Conservation (phyloP, 2,329 filamentous ascomycete species). For the Aspergillus ochraceoroseus region DNA sequence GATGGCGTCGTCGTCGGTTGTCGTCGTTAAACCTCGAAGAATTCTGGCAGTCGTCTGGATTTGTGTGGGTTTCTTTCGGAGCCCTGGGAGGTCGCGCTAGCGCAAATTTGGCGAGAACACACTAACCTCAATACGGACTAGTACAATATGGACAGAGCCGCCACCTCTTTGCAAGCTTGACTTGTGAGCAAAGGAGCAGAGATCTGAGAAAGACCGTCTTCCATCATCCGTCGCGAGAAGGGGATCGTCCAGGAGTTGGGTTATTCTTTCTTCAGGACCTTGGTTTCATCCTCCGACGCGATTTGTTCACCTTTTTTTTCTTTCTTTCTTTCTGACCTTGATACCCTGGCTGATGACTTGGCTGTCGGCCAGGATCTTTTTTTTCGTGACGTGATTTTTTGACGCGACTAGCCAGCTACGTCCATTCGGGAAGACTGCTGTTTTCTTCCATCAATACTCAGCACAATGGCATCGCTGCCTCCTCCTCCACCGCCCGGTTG, state of each 20-base stretch:
- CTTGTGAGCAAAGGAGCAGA: conserved; percentile 21
- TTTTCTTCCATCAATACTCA: conserved; percentile 20
- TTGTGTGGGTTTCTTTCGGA: conserved; percentile 45
- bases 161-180: conserved; percentile 38
- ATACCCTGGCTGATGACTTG: conserved; percentile 17
- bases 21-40: conserved; percentile 42
- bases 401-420: conserved; percentile 34
- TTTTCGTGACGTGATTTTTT: conserved; percentile 27
- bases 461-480: conserved; percentile 56
- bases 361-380: conserved; percentile 22
- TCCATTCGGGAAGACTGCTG: conserved; percentile 23
- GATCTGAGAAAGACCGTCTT: conserved; percentile 20
- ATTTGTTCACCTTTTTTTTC: conserved; percentile 3
- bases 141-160: conserved; percentile 25
- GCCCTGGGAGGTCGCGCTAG: conserved; percentile 41
- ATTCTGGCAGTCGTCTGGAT: conserved; percentile 39
- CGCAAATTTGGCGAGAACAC: conserved; percentile 33
- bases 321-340: not conserved
- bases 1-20: conserved; percentile 41
- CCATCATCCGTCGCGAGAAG: conserved; percentile 30
- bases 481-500: conserved; percentile 66
- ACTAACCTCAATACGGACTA: conserved; percentile 30
- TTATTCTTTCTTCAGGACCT: conserved; percentile 19
- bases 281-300: conserved; percentile 11
- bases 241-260: conserved; percentile 23